Evolutionary conservation across 768 basidiomycete genomes (phyloP).

Genomic region (Pluteus cervinus): DNA sequence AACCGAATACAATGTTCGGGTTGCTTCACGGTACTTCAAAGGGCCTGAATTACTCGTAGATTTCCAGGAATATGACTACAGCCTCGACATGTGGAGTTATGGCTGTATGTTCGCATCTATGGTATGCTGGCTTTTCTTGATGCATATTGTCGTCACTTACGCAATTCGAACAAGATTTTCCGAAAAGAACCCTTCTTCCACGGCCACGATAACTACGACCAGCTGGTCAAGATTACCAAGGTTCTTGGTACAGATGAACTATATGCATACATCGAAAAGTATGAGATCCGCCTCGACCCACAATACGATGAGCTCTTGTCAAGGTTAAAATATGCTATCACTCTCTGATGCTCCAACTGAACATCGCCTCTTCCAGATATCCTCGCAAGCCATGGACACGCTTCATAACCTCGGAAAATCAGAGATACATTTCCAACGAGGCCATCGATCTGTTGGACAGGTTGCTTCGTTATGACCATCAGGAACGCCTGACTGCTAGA

Average conservation of each 20-base stretch:
- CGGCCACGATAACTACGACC: conserved; percentile 98
- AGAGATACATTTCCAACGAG: conserved; percentile 94
- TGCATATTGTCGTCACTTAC: conserved; percentile 5
- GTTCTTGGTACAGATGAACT: conserved; percentile 95
- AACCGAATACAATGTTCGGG: conserved; percentile 97
- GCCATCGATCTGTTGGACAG: conserved; percentile 96
- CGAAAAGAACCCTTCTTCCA: conserved; percentile 99
- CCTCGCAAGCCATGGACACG: conserved; percentile 93
- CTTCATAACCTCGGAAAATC: conserved; percentile 94
- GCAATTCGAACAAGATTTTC: conserved; percentile 66
- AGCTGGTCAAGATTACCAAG: conserved; percentile 96
- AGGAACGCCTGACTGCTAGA: conserved; percentile 90
- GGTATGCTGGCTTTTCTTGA: conserved; percentile 42
- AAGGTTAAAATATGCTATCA: conserved; percentile 48
- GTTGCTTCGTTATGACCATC: conserved; percentile 93
- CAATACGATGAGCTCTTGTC: conserved; percentile 94
- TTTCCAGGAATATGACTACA: conserved; percentile 98
- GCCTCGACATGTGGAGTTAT: conserved; percentile 97
- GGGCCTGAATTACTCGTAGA: conserved; percentile 95
- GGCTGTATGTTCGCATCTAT: conserved; percentile 99
- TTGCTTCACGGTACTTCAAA: conserved; percentile 97
- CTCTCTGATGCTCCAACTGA: conserved; percentile 4
- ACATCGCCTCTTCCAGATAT: conserved; percentile 46
- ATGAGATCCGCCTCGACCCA: conserved; percentile 92
- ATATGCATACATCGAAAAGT: conserved; percentile 89